Evolutionary conservation across 2,329 filamentous ascomycete genomes (phyloP).

Genomic region (Leptographium flavum): DNA sequence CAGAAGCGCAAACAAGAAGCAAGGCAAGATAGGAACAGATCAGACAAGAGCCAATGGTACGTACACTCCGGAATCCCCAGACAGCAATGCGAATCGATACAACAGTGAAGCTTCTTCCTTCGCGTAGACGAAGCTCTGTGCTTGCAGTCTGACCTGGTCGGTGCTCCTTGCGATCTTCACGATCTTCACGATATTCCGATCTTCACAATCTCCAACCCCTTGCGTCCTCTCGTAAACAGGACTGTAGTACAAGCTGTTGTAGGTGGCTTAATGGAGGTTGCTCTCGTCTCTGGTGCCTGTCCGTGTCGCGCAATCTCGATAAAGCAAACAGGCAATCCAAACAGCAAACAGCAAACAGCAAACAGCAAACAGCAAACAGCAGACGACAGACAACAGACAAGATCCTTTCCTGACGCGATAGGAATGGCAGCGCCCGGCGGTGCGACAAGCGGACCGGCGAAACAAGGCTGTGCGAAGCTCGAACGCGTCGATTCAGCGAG

Average conservation of each 20-base stretch:
- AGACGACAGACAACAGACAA: not conserved
- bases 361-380: not conserved
- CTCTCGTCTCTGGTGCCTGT: not conserved
- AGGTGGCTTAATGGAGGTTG: not conserved
- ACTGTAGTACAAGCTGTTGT: conserved; percentile 1
- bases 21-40: conserved; percentile 9
- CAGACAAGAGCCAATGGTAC: conserved; percentile 28
- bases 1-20: conserved; percentile 8
- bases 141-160: conserved; percentile 29
- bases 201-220: not conserved
- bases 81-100: conserved; percentile 13
- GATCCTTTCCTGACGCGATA: too few relatives aligned
- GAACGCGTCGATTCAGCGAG: too few relatives aligned
- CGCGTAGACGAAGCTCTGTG: conserved; percentile 50
- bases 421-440: too few relatives aligned
- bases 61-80: conserved; percentile 33
- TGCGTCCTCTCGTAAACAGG: conserved; percentile 1
- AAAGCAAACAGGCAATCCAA: not conserved
- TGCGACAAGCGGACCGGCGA: too few relatives aligned
- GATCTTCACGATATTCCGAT: not conserved
- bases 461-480: not conserved
- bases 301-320: not conserved
- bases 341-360: not conserved
- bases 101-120: conserved; percentile 8
- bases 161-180: too few relatives aligned